A percentile compares a stretch with the other conserved stretches of the same genome.
phyloP scores from a whole-genome alignment of 2,329 filamentous ascomycete species.

The Penicillium sp. region DNA sequence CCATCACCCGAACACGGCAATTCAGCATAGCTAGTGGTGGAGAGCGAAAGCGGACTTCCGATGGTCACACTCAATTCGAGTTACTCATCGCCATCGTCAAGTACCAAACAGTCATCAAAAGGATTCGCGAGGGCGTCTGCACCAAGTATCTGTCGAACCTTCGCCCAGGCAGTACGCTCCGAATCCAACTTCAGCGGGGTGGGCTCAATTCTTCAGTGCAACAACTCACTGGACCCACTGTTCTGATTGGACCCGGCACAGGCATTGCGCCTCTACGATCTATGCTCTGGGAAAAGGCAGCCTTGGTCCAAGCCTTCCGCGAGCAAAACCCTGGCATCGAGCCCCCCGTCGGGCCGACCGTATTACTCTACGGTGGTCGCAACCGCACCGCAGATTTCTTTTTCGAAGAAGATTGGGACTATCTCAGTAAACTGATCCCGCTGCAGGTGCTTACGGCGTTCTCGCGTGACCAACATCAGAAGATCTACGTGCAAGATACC shows the following conservation, averaged over 20 bases:
- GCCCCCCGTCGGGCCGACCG: conserved; percentile 41
- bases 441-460: conserved; percentile 64
- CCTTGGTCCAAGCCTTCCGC: conserved; percentile 33
- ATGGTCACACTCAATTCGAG: conserved; percentile 57
- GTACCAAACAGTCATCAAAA: conserved; percentile 83
- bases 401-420: conserved; percentile 73
- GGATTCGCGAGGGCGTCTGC: conserved; percentile 81
- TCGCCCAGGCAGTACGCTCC: conserved; percentile 55
- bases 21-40: conserved; percentile 88
- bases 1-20: conserved; percentile 78
- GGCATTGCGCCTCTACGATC: conserved; percentile 81
- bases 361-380: conserved; percentile 83
- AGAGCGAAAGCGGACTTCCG: conserved; percentile 37
- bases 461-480: conserved; percentile 64
- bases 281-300: conserved; percentile 71
- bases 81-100: conserved; percentile 84
- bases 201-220: conserved; percentile 49
- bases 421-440: conserved; percentile 41
- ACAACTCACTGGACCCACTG: conserved; percentile 57
- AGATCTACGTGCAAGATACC: conserved; percentile 67
- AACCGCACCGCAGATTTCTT: conserved; percentile 74
- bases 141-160: conserved; percentile 78
- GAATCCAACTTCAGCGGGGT: conserved; percentile 57
- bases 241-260: conserved; percentile 81
- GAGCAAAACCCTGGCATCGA: conserved; percentile 29